Percentiles rank a stretch among this genome's conserved stretches.
phyloP scores from a whole-genome alignment of 208 protist genomes.

The Novymonas esmeraldas region DNA sequence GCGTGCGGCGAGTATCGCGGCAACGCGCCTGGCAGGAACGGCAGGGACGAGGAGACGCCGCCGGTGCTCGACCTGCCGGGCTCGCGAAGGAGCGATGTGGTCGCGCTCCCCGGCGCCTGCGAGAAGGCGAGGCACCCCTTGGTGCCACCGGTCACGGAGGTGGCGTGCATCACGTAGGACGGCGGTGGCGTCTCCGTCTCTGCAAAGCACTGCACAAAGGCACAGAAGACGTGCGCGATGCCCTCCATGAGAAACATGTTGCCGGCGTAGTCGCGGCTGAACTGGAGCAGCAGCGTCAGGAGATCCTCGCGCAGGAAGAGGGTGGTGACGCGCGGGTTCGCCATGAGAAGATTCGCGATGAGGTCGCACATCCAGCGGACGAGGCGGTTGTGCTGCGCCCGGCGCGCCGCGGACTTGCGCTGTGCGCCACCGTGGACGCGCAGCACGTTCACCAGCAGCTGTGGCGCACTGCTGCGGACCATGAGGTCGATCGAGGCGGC shows the following conservation, averaged over 20 bases:
- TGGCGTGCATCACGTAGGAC: not conserved
- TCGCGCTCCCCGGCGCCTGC: not conserved
- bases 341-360: conserved; percentile 43
- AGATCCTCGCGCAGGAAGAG: conserved; percentile 52
- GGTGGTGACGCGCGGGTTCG: conserved; percentile 31
- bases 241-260: conserved; percentile 23
- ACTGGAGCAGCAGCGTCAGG: conserved; percentile 38
- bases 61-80: not conserved
- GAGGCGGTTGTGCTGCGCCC: conserved; percentile 33
- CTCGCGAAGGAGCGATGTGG: not conserved
- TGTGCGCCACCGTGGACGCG: conserved; percentile 42
- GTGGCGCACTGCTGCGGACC: conserved; percentile 44
- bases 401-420: conserved; percentile 13
- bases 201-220: conserved; percentile 28
- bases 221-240: conserved; percentile 28
- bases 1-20: not conserved
- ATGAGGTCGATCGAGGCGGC: conserved; percentile 45
- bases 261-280: conserved; percentile 36
- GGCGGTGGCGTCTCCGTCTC: conserved; percentile 4
- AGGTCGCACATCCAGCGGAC: conserved; percentile 48
- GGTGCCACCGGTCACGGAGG: not conserved
- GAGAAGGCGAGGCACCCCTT: not conserved
- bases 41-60: not conserved
- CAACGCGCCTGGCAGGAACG: not conserved
- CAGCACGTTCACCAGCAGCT: conserved; percentile 60